Evolutionary conservation across 257 asterid genomes (phyloP).

Genomic region (Forsythia suspensa): DNA sequence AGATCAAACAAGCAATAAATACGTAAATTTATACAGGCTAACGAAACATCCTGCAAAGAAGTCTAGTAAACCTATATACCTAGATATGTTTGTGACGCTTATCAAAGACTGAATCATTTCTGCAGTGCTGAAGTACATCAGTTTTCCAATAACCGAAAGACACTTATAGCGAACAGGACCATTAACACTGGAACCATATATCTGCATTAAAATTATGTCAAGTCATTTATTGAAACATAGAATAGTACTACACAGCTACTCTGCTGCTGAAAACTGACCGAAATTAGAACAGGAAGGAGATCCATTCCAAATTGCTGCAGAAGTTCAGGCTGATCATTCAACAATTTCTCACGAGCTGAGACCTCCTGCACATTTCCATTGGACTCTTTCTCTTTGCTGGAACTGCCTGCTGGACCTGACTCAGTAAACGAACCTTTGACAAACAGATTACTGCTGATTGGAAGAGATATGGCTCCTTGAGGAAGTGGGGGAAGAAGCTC

Average conservation of each 20-base stretch:
- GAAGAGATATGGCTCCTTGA: slow-evolving; percentile 88
- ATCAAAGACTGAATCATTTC: slow-evolving; percentile 77
- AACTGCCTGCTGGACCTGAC: slow-evolving; percentile 62
- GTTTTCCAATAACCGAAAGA: slow-evolving; percentile 90
- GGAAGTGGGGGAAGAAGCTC: slow-evolving; percentile 98
- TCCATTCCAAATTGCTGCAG: slow-evolving; percentile 92
- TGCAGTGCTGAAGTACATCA: slow-evolving; percentile 90
- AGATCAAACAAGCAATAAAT: slow-evolving; percentile 27
- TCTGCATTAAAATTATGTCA: slow-evolving; percentile 46
- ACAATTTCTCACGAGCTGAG: slow-evolving; percentile 74
- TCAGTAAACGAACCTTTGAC: slow-evolving; percentile 58
- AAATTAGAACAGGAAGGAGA: slow-evolving; percentile 87
- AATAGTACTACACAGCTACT: slow-evolving; percentile 6
- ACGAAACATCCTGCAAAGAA: slow-evolving; percentile 6
- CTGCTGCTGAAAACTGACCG: slow-evolving; percentile 48
- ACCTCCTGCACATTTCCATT: slow-evolving; percentile 56
- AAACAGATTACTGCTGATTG: slow-evolving; percentile 55
- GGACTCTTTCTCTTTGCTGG: slow-evolving; percentile 65
- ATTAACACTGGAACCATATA: slow-evolving; percentile 96
- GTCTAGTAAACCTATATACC: slow-evolving; percentile 46
- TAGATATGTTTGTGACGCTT: slow-evolving; percentile 73
- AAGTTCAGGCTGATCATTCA: slow-evolving; percentile 92
- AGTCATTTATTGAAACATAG: neutral
- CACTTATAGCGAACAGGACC: slow-evolving; percentile 97
- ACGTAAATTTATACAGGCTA: slow-evolving; percentile 10